Conservation (phyloP, 805 yeast species). For the Starmerella bacillaris region DNA sequence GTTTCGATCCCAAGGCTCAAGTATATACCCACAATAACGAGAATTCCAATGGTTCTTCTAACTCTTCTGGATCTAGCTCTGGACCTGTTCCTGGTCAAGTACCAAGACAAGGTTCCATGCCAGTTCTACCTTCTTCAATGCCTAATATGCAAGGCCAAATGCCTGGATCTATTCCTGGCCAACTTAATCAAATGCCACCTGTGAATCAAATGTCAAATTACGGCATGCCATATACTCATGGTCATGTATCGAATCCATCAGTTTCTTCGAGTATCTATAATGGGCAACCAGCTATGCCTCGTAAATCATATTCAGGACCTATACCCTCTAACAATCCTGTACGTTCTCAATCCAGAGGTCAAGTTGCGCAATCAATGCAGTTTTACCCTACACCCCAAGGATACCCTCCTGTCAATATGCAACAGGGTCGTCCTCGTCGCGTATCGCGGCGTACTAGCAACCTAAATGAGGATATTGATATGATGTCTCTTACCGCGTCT, state of each 20-base stretch:
- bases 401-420: background rate
- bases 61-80: no score
- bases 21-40: no score
- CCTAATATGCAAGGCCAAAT: no score
- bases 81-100: no score
- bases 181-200: no score
- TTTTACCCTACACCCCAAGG: background rate
- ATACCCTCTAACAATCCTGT: no score
- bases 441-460: slow-evolving; percentile 1
- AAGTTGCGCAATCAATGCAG: background rate
- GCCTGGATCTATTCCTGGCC: no score
- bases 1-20: slow-evolving; percentile 13
- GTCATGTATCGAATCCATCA: slow-evolving; percentile 7
- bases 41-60: no score
- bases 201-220: background rate
- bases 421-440: slow-evolving; percentile 1
- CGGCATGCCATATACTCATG: background rate
- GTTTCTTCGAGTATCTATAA: slow-evolving; percentile 3
- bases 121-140: no score
- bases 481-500: slow-evolving; percentile 13
- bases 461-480: slow-evolving; percentile 16
- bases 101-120: no score
- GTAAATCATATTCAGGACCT: background rate
- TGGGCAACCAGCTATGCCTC: background rate
- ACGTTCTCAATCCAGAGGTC: background rate